Evolutionary conservation across 306 rosid genomes (phyloP), one percentile per base, ranked within the genome.

Genomic region (Crataegus laevigata): DNA sequence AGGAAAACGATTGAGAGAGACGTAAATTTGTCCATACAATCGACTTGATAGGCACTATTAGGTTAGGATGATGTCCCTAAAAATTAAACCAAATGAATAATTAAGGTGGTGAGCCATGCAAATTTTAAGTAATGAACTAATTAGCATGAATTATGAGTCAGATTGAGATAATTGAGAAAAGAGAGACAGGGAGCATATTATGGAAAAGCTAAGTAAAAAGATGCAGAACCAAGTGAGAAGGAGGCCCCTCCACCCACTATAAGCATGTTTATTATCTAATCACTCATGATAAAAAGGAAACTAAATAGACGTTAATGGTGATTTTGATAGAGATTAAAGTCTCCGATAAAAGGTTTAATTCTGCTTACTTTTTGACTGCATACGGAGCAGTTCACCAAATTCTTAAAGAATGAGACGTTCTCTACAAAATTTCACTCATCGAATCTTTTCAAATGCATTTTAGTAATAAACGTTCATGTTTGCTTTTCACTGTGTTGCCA

Each of bases 141-240:
- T 57, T 57, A 57, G 30, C 66, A 60, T 60, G 66, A 60, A 60
- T 26, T 26, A 60, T 26, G 21, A 25, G 34, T 25, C 73, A 78
- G 87, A 78, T 18, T 66, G 73, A 71, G 82, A 40, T 19, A 75
- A 50, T 67, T 47, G 88, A 88, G 85, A 73, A 78, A 85, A 70
- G 77, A 81, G 79, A 68, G 91, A 88, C 93, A 87, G 65, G 75
- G 80, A 84, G 93, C 90, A 91, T 84, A 88, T 84, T 87, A 82
- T 69, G 89, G 83, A 88, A 89, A 89, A 85, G 84, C 62, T 60
- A 66, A 42, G 62, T 71, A 71, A 71, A 79, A 66, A 79, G 78
- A 76, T 24, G 11, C 84, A 77, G 83, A 74, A 51, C 79, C 67
- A 55, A 85, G 87, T 84, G 71, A 82, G 77, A 21, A 42, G 29